A percentile compares a stretch with the other conserved stretches of the same genome.
phyloP scores from a whole-genome alignment of 371 early-diverging fungal genomes.

The Mucor mucedo region DNA sequence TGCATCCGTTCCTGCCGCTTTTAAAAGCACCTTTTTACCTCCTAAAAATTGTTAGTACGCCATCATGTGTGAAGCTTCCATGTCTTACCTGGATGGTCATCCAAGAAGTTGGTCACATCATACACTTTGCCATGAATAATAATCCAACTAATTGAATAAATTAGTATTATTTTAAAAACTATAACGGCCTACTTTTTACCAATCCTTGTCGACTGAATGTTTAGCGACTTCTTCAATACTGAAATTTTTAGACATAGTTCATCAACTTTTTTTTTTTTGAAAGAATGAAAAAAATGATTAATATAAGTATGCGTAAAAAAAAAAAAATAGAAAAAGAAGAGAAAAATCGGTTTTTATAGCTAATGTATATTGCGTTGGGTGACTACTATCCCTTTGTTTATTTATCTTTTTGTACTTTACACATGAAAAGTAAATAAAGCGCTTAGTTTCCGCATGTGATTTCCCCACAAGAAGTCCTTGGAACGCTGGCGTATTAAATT shows the following conservation, averaged over 20 bases:
- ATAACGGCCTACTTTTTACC: conserved; percentile 29
- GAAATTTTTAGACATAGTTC: conserved; percentile 33
- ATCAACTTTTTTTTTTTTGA: neutral
- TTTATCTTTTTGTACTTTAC: no score
- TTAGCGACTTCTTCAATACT: conserved; percentile 77
- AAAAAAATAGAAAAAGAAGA: no score
- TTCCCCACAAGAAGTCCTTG: no score
- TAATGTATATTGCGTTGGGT: no score
- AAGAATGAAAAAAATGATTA: no score
- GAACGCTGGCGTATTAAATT: no score
- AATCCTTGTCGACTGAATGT: conserved; percentile 77
- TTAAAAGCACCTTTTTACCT: conserved; percentile 74
- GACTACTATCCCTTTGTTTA: no score
- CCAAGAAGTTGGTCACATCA: conserved; percentile 77
- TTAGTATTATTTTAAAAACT: neutral
- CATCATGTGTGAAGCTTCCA: neutral
- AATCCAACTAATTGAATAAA: conserved; percentile 66
- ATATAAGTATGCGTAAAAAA: no score
- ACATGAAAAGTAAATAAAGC: no score
- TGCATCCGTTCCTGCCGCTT: conserved; percentile 88
- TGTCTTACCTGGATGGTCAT: conserved; percentile 62
- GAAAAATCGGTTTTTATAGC: no score
- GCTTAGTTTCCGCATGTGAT: no score
- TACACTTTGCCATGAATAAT: conserved; percentile 82
- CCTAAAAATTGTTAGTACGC: neutral